Evolutionary conservation across 2,329 filamentous ascomycete genomes (phyloP), one percentile per base, ranked within the genome.

Genomic region (Raffaelea albimanens): DNA sequence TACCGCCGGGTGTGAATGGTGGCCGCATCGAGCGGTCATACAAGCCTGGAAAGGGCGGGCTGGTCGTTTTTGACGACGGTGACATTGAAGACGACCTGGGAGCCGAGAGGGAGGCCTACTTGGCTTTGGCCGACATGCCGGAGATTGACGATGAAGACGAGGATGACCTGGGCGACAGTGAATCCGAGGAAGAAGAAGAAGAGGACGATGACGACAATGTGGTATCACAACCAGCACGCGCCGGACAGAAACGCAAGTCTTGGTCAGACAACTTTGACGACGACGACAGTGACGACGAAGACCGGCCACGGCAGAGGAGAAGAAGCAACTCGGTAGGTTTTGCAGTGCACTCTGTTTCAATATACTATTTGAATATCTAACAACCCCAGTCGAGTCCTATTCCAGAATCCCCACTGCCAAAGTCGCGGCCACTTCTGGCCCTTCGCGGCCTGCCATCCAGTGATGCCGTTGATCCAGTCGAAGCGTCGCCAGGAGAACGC

Each of bases 61-160:
- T 98, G 39, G 79, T 98, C 51, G 89, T 96, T 2, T 95, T 93
- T 62, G 93, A 97, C 59, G 93, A 97, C 60, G 93, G 91, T 1
- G 93, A 98, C 62, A 90, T 98, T 44, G 85, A 91, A 55, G 85
- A 91, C 55, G 86, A 90, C 31, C 69, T 98, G 31, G 66, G 65
- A 13, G 69, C 69, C 1, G 89, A 97, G 65, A 77, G 80, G 56
- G 82, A 87, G 50, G 90, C 93, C 36, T 97, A 94, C 60, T 78
- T 86, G 54, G 83, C 84, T n/a, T 69, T 97, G 45, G 72, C 87
- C 41, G 84, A 89, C 52, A 97, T 98, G 89, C 91, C 90, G 1
- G 87, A 94, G 42, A 68, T 95, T 43, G 87, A 87, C 36, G 87
- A 93, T 29, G 77, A 83, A 23, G 81, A 79, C 11, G 43, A 18